Evolutionary conservation across 129 eudicot genomes (phyloP).

Genomic region (Tanacetum coccineum): DNA sequence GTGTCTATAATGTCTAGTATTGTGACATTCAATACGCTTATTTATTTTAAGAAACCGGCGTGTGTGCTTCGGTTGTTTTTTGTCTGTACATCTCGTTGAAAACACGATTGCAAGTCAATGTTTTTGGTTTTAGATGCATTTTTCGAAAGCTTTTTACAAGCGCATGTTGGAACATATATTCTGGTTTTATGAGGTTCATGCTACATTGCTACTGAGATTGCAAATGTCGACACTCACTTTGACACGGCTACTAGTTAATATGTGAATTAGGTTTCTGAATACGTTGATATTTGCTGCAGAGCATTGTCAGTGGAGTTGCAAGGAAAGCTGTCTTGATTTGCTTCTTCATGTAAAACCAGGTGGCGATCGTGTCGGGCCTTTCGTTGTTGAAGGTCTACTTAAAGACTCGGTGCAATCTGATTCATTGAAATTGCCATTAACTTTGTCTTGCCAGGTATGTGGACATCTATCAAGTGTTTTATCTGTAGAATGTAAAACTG

Average conservation of each 20-base stretch:
- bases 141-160: no score
- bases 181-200: no score
- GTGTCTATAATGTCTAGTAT: neutral
- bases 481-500: neutral
- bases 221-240: no score
- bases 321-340: conserved; percentile 38
- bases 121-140: no score
- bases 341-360: conserved; percentile 57
- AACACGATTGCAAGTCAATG: no score
- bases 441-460: conserved; percentile 62
- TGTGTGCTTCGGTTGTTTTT: no score
- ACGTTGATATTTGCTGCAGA: conserved; percentile 33
- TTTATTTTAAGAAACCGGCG: no score
- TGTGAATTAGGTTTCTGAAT: conserved; percentile 15
- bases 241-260: neutral
- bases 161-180: no score
- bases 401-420: conserved; percentile 36
- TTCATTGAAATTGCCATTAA: conserved; percentile 38
- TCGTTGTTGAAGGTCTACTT: conserved; percentile 55
- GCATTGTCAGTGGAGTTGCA: conserved; percentile 59
- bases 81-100: no score
- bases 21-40: no score
- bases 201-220: no score
- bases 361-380: conserved; percentile 68
- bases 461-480: conserved; percentile 3